Evolutionary conservation across 345 rosid species (phyloP).

Genomic region (Triadica sebifera): DNA sequence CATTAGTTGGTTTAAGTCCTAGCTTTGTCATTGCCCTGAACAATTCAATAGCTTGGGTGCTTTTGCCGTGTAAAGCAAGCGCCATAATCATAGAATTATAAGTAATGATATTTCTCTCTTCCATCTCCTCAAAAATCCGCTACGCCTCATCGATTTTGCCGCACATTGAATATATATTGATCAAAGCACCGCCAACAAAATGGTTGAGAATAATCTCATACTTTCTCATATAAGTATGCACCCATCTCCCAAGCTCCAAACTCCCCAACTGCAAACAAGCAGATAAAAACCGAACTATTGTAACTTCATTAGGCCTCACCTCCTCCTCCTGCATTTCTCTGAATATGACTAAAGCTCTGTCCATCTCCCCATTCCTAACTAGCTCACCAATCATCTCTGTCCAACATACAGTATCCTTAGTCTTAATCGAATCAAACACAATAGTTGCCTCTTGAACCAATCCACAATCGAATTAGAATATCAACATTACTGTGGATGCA

Average conservation of each 20-base stretch:
- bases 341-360: constrained; percentile 54
- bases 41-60: constrained; percentile 44
- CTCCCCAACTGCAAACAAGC: no score
- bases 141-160: constrained; percentile 53
- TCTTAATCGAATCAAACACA: constrained; percentile 37
- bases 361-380: constrained; percentile 54
- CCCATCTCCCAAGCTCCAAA: no score
- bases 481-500: constrained; percentile 46
- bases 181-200: constrained; percentile 58
- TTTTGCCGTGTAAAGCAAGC: constrained; percentile 57
- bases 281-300: no score
- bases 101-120: constrained; percentile 42
- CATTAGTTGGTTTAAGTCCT: constrained; percentile 44
- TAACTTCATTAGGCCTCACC: no score
- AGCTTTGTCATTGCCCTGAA: constrained; percentile 42
- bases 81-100: constrained; percentile 64
- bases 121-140: constrained; percentile 39
- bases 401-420: constrained; percentile 65
- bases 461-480: constrained; percentile 42
- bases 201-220: constrained; percentile 40
- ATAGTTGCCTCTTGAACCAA: constrained; percentile 39
- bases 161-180: constrained; percentile 57
- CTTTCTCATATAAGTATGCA: constrained; percentile 49
- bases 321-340: constrained; percentile 53
- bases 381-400: constrained; percentile 68